Evolutionary conservation across 331 rosid species (phyloP).

Genomic region (Pyracantha coccinea): DNA sequence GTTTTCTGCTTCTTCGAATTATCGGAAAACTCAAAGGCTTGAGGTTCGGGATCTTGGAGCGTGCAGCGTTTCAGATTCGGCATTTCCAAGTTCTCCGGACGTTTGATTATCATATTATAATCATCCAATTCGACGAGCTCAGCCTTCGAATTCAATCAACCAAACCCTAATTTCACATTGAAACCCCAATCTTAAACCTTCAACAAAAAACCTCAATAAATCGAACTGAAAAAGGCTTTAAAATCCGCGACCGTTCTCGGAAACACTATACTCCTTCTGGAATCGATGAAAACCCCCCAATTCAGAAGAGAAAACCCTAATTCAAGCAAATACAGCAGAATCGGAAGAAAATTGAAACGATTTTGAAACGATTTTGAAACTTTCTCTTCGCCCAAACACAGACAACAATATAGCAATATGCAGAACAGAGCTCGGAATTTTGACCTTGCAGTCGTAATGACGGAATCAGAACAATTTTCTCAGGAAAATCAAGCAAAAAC

Average conservation of each 20-base stretch:
- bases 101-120: constrained; percentile 60
- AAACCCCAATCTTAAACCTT: constrained; percentile 13
- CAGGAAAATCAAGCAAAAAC: not conserved
- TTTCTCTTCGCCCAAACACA: not conserved
- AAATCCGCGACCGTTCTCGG: not conserved
- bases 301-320: constrained; percentile 26
- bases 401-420: not conserved
- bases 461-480: not conserved
- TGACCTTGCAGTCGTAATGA: constrained; percentile 5
- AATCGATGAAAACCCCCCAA: constrained; percentile 17
- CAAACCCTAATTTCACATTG: constrained; percentile 59
- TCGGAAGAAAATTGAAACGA: not conserved
- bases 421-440: constrained; percentile 2
- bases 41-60: constrained; percentile 46
- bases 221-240: constrained; percentile 7
- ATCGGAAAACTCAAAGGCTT: constrained; percentile 27
- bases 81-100: constrained; percentile 63
- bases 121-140: constrained; percentile 12
- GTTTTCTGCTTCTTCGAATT: constrained; percentile 47
- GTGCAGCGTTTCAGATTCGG: constrained; percentile 80
- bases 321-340: constrained; percentile 10
- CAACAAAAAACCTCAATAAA: not conserved
- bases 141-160: not conserved
- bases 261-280: not conserved
- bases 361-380: not conserved